These are phyloP conservation scores for Dalechampia spathulata DNA, from an alignment of 441 rosid genomes.

Conservation along the genomic window DNA sequence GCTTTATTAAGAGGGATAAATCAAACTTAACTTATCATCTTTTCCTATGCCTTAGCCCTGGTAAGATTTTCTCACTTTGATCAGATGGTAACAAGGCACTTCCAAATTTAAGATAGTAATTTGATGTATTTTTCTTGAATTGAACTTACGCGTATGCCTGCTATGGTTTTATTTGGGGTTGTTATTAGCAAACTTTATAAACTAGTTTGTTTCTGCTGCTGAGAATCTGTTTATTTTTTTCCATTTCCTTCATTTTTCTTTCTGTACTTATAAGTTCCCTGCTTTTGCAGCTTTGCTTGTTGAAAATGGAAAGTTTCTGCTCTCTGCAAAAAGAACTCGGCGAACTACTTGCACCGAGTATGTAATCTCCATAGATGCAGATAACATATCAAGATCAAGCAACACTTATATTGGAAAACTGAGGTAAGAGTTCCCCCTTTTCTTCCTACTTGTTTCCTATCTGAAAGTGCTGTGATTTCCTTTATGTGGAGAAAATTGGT, in stretches of 20 bases:
- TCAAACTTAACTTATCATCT: slow-evolving; percentile 86
- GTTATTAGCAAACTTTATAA: not conserved
- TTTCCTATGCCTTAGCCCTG: slow-evolving; percentile 87
- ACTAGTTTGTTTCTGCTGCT: too few relatives aligned
- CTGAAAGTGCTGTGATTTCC: not conserved
- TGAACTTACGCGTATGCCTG: not conserved
- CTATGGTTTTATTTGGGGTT: not conserved
- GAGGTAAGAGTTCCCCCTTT: slow-evolving; percentile 35
- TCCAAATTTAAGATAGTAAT: too few relatives aligned
- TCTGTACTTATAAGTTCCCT: not conserved
- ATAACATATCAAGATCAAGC: slow-evolving; percentile 85
- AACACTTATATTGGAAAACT: slow-evolving; percentile 82
- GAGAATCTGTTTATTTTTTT: too few relatives aligned
- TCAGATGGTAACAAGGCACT: too few relatives aligned
- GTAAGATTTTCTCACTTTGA: slow-evolving; percentile 32
- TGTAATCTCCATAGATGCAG: slow-evolving; percentile 88
- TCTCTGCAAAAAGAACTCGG: slow-evolving; percentile 84
- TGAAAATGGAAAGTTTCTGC: slow-evolving; percentile 94
- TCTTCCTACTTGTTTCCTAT: not conserved
- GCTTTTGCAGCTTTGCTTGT: slow-evolving; percentile 63
- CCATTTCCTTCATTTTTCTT: too few relatives aligned
- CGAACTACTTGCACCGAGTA: slow-evolving; percentile 92
- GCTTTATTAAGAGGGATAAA: slow-evolving; percentile 91
- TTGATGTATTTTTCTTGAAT: too few relatives aligned
- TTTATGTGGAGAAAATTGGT: not conserved